phyloP scores from a whole-genome alignment of 2,329 filamentous ascomycete genomes.

The Ophiosphaerella herpotricha region DNA sequence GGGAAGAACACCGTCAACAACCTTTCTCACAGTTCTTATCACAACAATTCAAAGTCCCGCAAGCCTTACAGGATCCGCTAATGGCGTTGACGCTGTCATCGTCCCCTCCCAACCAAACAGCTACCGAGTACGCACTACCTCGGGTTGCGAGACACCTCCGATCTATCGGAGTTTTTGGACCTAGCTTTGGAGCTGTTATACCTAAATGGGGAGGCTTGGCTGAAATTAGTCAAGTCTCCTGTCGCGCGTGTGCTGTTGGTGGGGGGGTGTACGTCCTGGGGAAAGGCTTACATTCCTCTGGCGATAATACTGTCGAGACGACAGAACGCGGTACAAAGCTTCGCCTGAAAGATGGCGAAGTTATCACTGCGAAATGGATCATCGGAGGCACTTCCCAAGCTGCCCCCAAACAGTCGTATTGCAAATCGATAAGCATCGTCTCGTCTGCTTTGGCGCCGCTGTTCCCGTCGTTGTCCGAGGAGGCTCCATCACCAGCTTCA shows the following conservation, averaged over 20 bases:
- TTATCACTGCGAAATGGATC: conserved; percentile 60
- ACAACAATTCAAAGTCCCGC: conserved; percentile 60
- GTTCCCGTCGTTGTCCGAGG: conserved; percentile 75
- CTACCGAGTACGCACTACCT: conserved; percentile 71
- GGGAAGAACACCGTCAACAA: conserved; percentile 61
- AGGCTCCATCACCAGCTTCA: conserved; percentile 74
- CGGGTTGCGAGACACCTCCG: conserved; percentile 78
- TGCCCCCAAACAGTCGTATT: conserved; percentile 42
- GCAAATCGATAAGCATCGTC: conserved; percentile 70
- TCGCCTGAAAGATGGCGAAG: conserved; percentile 62
- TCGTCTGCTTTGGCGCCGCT: conserved; percentile 67
- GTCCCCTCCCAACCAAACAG: conserved; percentile 57
- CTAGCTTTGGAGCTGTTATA: conserved; percentile 86
- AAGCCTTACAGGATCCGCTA: conserved; percentile 67
- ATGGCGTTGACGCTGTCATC: conserved; percentile 75
- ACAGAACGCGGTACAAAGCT: conserved; percentile 46
- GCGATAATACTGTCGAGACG: conserved; percentile 3
- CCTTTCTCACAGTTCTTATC: conserved; percentile 65
- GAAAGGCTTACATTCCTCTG: conserved; percentile 59
- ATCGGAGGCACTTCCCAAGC: conserved; percentile 49
- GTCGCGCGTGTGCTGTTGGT: conserved; percentile 87
- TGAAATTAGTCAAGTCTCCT: conserved; percentile 89
- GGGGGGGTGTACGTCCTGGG: conserved; percentile 88
- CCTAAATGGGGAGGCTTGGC: conserved; percentile 91
- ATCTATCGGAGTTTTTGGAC: conserved; percentile 85